phyloP scores from a whole-genome alignment of 768 basidiomycete genomes.

The Agrocybe pediades region DNA sequence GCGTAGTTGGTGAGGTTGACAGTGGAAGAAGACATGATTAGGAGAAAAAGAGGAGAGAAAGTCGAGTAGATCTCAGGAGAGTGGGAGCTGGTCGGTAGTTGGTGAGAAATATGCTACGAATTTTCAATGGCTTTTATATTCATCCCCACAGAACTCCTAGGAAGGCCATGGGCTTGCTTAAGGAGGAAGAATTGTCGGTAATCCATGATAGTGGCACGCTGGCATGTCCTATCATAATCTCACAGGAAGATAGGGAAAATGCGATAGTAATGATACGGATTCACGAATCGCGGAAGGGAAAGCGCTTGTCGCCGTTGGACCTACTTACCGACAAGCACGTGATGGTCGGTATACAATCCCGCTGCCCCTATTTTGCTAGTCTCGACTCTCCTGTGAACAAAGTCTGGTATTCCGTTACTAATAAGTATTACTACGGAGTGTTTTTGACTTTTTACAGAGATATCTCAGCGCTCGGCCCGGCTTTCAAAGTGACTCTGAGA shows the following conservation, averaged over 20 bases:
- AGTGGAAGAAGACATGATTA: conserved; percentile 1
- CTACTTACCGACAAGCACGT: background rate
- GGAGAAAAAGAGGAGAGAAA: background rate
- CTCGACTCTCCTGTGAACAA: too few relatives aligned
- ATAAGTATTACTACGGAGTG: too few relatives aligned
- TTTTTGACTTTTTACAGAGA: too few relatives aligned
- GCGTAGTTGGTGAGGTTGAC: conserved; percentile 15
- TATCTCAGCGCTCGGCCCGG: too few relatives aligned
- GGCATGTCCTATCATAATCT: too few relatives aligned
- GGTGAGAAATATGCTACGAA: background rate
- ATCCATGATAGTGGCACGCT: background rate
- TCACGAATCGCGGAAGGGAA: too few relatives aligned
- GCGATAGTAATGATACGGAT: too few relatives aligned
- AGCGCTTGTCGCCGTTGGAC: too few relatives aligned
- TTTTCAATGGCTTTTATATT: background rate
- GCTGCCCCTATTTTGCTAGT: background rate
- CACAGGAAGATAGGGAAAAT: too few relatives aligned
- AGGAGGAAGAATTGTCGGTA: background rate
- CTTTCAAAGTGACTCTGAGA: too few relatives aligned
- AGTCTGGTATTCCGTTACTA: too few relatives aligned
- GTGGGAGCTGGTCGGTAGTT: background rate
- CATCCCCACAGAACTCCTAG: background rate
- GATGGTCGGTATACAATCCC: background rate
- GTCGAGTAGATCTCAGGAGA: conserved; percentile 1
- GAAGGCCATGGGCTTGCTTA: background rate